phyloP scores from a whole-genome alignment of 164 flowering plant species.

The Stephania yunnanensis region DNA sequence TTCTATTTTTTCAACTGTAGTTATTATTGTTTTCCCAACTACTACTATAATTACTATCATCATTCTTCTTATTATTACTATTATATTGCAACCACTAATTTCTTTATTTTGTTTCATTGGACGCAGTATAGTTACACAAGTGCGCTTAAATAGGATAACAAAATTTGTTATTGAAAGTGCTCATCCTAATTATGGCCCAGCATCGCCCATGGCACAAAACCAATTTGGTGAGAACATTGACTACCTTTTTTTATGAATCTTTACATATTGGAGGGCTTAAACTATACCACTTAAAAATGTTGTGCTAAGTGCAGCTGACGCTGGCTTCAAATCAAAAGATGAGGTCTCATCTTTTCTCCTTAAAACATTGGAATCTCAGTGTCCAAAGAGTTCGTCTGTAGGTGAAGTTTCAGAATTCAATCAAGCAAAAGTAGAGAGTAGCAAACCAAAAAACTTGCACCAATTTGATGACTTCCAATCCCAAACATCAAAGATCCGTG shows the following conservation, averaged over 20 bases:
- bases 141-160: constrained; percentile 82
- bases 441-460: constrained; percentile 21
- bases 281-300: constrained; percentile 72
- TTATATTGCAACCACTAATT: constrained; percentile 5
- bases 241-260: constrained; percentile 24
- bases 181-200: constrained; percentile 37
- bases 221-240: constrained; percentile 32
- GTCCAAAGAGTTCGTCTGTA: constrained; percentile 50
- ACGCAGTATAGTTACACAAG: constrained; percentile 87
- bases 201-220: constrained; percentile 28
- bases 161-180: constrained; percentile 63
- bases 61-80: no score
- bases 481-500: constrained; percentile 39
- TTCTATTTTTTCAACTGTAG: not conserved
- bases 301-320: constrained; percentile 72
- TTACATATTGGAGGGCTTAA: constrained; percentile 62
- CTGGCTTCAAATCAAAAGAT: constrained; percentile 58
- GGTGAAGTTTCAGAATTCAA: constrained; percentile 55
- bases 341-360: constrained; percentile 36
- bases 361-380: constrained; percentile 41
- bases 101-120: constrained; percentile 19
- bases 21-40: not conserved
- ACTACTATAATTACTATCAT: no score
- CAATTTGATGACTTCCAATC: constrained; percentile 39
- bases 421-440: constrained; percentile 31